Evolutionary conservation across 768 basidiomycete species (phyloP), one percentile per base, ranked within the genome.

Genomic region (Cystofilobasidium bisporidii): DNA sequence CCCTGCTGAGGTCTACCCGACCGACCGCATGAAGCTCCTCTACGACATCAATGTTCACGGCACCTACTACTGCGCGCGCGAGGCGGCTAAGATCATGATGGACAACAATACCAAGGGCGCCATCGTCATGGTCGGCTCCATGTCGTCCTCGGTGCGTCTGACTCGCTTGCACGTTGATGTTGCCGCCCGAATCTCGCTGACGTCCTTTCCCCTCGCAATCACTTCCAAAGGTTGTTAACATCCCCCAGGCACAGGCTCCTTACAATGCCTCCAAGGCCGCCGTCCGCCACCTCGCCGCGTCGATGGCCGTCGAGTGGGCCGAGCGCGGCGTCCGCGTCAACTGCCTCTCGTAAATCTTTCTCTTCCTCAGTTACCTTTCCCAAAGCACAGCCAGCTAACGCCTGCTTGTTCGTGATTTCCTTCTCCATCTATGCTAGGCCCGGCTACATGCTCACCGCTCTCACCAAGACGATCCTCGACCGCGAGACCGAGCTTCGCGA

Each of bases 21-120:
- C 28, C n/a, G 36, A 57, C 45, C 65, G 63, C 20, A 61, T 59
- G 32, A 61, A 68, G 50, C 58, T 58, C 59, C 79, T 98, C 64
- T 89, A 87, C 75, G 90, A 91, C 73, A 84, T 97, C 80, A 97
- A 97, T 74, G 88, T 97, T 50, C 89, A 96, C 75, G 93, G 92
- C 64, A 85, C 85, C 18, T 93, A 89, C 80, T 94, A 87, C 79
- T 94, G 91, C n/a, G 94, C 94, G 14, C 86, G 94, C 32, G 92
- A 97, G 77, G 93, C 89, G 2, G 93, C 92, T 56, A 86, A 87
- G 71, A 81, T 84, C 78, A 97, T 97, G 94, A 87, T 93, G 70
- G 84, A 86, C 12, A 81, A 82, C 61, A 84, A 87, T 22, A 83
- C 83, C 43, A 81, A 83, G 20, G 90, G 91, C 0, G 72, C 74